These are phyloP conservation scores for Withania somnifera DNA, from an alignment of 305 asterid genomes.

Conservation along the genomic window DNA sequence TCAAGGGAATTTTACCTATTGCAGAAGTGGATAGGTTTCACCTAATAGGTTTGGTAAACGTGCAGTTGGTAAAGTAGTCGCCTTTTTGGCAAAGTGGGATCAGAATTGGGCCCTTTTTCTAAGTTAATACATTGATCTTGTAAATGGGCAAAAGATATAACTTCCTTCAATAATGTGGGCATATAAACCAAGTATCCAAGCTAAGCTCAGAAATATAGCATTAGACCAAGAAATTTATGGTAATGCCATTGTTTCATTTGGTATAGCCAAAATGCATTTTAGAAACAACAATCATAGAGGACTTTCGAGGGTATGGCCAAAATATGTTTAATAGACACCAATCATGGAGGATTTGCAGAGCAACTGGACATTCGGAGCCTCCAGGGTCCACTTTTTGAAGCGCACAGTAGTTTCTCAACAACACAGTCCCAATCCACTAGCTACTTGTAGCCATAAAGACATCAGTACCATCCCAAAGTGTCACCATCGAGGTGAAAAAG, in stretches of 20 bases:
- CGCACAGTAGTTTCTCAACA: background rate
- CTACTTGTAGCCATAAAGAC: background rate
- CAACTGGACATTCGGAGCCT: background rate
- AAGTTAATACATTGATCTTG: background rate
- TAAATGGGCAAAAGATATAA: background rate
- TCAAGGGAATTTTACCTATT: background rate
- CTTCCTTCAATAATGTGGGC: background rate
- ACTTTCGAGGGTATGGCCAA: background rate
- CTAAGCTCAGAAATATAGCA: background rate
- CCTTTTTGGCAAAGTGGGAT: background rate
- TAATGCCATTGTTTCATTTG: background rate
- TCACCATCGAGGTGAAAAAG: background rate
- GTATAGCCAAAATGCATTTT: background rate
- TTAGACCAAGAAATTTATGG: background rate
- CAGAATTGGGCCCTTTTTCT: background rate
- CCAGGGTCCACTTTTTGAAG: background rate
- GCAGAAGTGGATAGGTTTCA: background rate
- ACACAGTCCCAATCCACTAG: background rate
- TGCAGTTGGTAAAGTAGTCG: background rate
- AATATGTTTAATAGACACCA: background rate
- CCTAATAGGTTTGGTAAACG: background rate
- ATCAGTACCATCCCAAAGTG: background rate
- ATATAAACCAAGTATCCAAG: background rate
- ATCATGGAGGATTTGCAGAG: background rate
- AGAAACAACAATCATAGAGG: background rate